Evolutionary conservation across 1,284 basidiomycete genomes (phyloP), one percentile per base, ranked within the genome.

Genomic region (Ustilago sp.): DNA sequence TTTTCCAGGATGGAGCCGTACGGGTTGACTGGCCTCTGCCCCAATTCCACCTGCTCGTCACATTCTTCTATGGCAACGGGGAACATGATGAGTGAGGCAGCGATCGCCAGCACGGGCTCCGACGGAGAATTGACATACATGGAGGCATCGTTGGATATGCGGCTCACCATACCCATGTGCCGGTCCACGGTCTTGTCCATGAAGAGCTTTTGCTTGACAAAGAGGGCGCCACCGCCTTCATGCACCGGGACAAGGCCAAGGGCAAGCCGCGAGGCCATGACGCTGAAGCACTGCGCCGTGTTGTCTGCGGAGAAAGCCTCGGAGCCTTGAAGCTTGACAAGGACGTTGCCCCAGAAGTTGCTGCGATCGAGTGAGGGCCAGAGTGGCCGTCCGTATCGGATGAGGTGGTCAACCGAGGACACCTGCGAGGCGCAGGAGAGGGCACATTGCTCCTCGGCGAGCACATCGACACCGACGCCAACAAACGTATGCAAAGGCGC

Each of bases 31-130:
- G 39, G 35, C 19, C 31, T 3, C 15, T 36, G 38, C 23, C 3
- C 23, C 23, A 28, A 28, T 19, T 19, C 11, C 28, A 9, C 28
- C 0, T 12, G 6, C 13, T 7, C 2, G 15, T 41, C 13, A 6
- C 6, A 6, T 9, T 17, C 32, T 28, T 51, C n/a, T 17, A 3
- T 38, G 41, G 32, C 39, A 12, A 35, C 58, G 7, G 65, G 19
- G 35, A 68, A 53, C 63, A 66, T 66, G 47, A 58, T 36, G 36
- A 50, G 45, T 12, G 34, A 43, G 11, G 59, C 65, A 5, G 65
- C 59, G 4, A 62, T 52, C 0, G 59, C 53, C 17, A 68, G 58
- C 31, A 56, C 32, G 8, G 64, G 64, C n/a, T 66, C 58, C 1
- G 64, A 60, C 1, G 52, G 57, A 15, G 39, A 43, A 13, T n/a